Conservation (phyloP, 2,329 filamentous ascomycete genomes). For the Aspergillus neoniger region DNA sequence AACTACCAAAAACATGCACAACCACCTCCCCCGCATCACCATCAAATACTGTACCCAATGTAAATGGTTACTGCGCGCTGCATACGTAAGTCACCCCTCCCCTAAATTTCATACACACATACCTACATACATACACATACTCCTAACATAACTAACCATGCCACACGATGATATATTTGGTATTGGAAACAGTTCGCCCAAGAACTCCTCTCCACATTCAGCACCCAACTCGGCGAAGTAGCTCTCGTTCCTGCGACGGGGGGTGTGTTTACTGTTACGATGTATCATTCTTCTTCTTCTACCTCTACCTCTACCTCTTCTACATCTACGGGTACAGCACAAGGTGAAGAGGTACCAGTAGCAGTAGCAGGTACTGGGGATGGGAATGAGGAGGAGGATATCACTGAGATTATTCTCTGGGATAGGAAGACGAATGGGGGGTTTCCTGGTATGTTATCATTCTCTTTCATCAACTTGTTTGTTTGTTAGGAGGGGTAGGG, state of each 20-base stretch:
- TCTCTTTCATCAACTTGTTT: too few relatives aligned
- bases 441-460: slow-evolving; percentile 66
- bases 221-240: slow-evolving; percentile 79
- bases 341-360: too few relatives aligned
- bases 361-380: background rate
- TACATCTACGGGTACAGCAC: too few relatives aligned
- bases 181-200: slow-evolving; percentile 70
- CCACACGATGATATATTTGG: too few relatives aligned
- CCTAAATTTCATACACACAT: too few relatives aligned
- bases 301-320: background rate
- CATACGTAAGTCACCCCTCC: slow-evolving; percentile 64
- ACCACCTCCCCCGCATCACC: slow-evolving; percentile 69
- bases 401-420: slow-evolving; percentile 67
- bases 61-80: slow-evolving; percentile 84
- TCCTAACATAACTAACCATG: background rate
- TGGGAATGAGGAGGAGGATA: slow-evolving; percentile 3
- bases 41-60: slow-evolving; percentile 94
- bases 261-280: slow-evolving; percentile 76
- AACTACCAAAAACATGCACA: slow-evolving; percentile 15
- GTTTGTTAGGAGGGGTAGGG: too few relatives aligned
- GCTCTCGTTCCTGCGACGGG: slow-evolving; percentile 82
- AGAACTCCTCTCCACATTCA: slow-evolving; percentile 93
- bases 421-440: slow-evolving; percentile 83
- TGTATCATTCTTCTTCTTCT: slow-evolving; percentile 43
- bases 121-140: background rate